A percentile compares a stretch with the other conserved stretches of the same genome.
Evolutionary conservation across 1,139 yeast species (phyloP).

Genomic region (Pichia sp.): DNA sequence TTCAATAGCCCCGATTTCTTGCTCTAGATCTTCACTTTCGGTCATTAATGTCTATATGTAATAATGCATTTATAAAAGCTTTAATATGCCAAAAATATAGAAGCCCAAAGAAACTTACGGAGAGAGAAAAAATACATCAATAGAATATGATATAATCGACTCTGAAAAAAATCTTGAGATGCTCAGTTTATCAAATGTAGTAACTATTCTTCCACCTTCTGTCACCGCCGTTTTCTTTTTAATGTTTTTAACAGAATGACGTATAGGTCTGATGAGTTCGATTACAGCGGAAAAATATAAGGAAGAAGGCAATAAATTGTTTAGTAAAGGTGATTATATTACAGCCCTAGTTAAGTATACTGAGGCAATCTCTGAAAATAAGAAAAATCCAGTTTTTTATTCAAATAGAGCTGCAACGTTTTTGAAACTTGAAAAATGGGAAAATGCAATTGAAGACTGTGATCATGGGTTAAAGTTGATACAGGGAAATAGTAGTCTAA

Average conservation of each 20-base stretch:
- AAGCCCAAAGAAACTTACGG: no score
- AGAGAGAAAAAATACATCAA: no score
- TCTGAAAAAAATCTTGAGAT: no score
- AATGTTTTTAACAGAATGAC: background rate
- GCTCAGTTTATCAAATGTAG: no score
- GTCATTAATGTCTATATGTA: slow-evolving; percentile 7
- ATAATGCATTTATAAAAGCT: no score
- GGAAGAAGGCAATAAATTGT: slow-evolving; percentile 61
- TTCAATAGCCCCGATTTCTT: slow-evolving; percentile 76
- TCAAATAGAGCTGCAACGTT: slow-evolving; percentile 78
- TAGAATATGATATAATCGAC: no score
- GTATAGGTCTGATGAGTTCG: background rate
- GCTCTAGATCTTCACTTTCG: slow-evolving; percentile 50
- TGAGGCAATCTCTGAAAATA: slow-evolving; percentile 55
- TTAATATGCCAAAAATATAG: no score
- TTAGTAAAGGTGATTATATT: slow-evolving; percentile 44
- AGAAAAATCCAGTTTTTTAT: slow-evolving; percentile 55
- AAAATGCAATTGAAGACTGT: slow-evolving; percentile 57
- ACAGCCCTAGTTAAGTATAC: slow-evolving; percentile 60
- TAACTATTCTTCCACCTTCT: background rate
- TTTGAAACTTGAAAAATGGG: slow-evolving; percentile 48
- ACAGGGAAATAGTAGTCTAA: slow-evolving; percentile 4
- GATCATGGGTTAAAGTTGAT: slow-evolving; percentile 43
- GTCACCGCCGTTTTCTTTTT: no score
- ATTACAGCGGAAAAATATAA: slow-evolving; percentile 21